Base-by-base conservation (phyloP, 495 filamentous ascomycete species). In the Penicillium nucicola region DNA sequence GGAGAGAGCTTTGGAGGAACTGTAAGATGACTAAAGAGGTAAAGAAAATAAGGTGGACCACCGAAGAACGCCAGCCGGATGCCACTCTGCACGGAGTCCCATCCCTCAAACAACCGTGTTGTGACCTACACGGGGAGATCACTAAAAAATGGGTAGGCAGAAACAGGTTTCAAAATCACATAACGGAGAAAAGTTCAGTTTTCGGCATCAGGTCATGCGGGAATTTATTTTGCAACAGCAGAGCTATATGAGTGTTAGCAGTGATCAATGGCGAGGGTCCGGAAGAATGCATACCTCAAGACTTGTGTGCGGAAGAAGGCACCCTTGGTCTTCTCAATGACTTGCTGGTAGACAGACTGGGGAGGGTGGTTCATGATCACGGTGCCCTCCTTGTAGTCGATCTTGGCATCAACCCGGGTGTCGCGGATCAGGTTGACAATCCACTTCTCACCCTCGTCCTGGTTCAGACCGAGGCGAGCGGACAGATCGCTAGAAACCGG, bases 291-390 rank as follows among this genome's bases (percentile, higher is more conserved):
- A 50, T 51, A 74, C 68, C 71, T 88, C 51, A 89, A 76, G 28
- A 90, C 85, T 68, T 90, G 85, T 48, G 86, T 89, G 62, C 90
- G 77, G 78, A 95, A 93, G 79, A 95, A 93, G 43, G 88, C 90
- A 58, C 91, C 92, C 81, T 93, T 93, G 31, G 92, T 97, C 71
- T 86, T 80, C 78, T 97, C 92, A 63, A 97, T 97, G 56, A 97
- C 93, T 71, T 98, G 93, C 76, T 98, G 93, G 76, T 97, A 97
- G 45, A 98, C 92, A 22, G 88, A 95, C 75, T 91, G 90, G 15
- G 93, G 92, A 37, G 93, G 93, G 75, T 98, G 93, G 76, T 98
- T 98, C 93, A 98, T 98, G 51, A 98, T 84, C 22, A 98, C 93
- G 34, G 93, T 98, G 58, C 93, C 93, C 74, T 92, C 90, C 77